A percentile compares a stretch with the other conserved stretches of the same genome.
Conservation (phyloP, 257 asterid species). For the Lithospermum erythrorhizon region DNA sequence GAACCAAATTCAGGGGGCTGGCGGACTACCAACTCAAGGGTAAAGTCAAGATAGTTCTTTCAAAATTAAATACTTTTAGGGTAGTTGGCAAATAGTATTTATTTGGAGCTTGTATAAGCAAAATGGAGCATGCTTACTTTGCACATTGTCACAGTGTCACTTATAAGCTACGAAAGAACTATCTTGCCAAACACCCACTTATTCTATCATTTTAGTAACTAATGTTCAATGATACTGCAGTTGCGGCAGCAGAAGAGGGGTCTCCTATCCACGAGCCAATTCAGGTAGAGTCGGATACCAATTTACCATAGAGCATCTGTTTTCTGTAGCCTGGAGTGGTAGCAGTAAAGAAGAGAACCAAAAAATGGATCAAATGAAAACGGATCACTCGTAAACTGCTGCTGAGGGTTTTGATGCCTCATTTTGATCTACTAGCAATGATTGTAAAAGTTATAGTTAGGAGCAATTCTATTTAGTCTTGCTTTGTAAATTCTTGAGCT, state of each 20-base stretch:
- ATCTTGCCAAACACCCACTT: not conserved
- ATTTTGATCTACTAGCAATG: no score
- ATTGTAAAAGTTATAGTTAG: no score
- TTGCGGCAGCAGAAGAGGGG: slow-evolving; percentile 62
- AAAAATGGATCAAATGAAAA: not conserved
- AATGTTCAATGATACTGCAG: slow-evolving; percentile 33
- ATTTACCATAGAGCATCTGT: not conserved
- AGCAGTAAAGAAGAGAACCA: not conserved
- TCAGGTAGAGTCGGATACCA: not conserved
- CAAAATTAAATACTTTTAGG: not conserved
- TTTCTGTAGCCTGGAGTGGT: not conserved
- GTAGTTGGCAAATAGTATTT: no score
- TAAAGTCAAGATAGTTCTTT: slow-evolving; percentile 12
- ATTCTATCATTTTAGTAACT: not conserved
- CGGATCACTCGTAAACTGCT: no score
- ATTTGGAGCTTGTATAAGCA: no score
- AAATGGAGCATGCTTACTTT: not conserved
- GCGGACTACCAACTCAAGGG: slow-evolving; percentile 76
- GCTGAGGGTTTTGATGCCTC: no score
- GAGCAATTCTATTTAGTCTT: no score
- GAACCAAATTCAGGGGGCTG: slow-evolving; percentile 54
- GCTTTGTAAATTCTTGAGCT: no score
- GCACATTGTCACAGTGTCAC: not conserved
- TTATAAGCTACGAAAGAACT: not conserved
- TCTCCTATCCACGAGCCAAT: slow-evolving; percentile 10